Evolutionary conservation across 176 grass and related monocot species (phyloP).

Genomic region (Echinochloa phyllopogon): DNA sequence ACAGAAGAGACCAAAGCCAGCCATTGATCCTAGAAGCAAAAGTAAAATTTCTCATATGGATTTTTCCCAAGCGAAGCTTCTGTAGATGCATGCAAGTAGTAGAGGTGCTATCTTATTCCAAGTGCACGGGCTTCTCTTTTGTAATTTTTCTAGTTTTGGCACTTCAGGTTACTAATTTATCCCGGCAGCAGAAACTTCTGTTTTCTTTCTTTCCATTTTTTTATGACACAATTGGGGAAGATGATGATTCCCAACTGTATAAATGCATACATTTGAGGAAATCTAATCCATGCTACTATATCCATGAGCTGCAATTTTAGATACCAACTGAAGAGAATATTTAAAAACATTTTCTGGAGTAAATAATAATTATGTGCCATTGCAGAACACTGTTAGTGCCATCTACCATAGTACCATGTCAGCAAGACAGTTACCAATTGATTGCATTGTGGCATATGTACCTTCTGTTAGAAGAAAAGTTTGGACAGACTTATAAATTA

Average conservation of each 20-base stretch:
- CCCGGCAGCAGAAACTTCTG: background rate
- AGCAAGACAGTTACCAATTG: background rate
- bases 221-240: background rate
- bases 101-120: slow-evolving; percentile 26
- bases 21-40: slow-evolving; percentile 39
- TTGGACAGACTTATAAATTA: background rate
- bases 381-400: background rate
- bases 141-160: slow-evolving; percentile 35
- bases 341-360: background rate
- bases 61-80: slow-evolving; percentile 55
- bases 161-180: slow-evolving; percentile 13
- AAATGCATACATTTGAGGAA: background rate
- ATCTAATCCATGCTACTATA: background rate
- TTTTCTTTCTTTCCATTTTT: background rate
- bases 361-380: background rate
- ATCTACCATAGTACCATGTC: background rate
- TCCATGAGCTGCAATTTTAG: background rate
- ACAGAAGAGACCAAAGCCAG: slow-evolving; percentile 38
- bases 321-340: background rate
- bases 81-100: slow-evolving; percentile 44
- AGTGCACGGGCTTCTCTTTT: slow-evolving; percentile 41
- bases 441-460: background rate
- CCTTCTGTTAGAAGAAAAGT: background rate
- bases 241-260: background rate
- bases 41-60: slow-evolving; percentile 45